Base-by-base conservation (phyloP, 768 basidiomycete species). In the Hysterangium stoloniferum region DNA sequence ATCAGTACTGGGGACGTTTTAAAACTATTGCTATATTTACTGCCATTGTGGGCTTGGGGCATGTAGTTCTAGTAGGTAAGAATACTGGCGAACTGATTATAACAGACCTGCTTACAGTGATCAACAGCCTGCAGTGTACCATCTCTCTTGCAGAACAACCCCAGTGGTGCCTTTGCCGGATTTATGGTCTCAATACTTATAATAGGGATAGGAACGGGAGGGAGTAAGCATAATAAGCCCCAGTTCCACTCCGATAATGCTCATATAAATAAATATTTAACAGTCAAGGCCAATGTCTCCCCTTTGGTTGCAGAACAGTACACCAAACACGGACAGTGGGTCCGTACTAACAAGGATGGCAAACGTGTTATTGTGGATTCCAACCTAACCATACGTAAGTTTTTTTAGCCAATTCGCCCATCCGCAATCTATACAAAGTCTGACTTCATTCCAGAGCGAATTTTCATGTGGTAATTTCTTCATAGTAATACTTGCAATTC, bases 231-330 rank as follows among this genome's bases (percentile, higher is more conserved):
- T 15, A 28, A 5, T 2, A 19, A 2, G 40, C 20, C 24, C 11
- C 20, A 22, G 6, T 11, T 3, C 19, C 34, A 20, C 24, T 27
- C 20, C 35, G 11, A 40, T 2, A 45, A 45, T 20, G n/a, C 25
- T 12, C 4, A 12, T 9, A 8, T 13, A 15, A 4, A 17, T 15
- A 12, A 25, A 15, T 40, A 9, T 24, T 12, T 41, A 6, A 4
- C 22, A 50, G 48, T 50, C 37, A 50, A 50, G 32, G 48, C 48
- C 17, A 50, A 50, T 38, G 48, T 50, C 20, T 50, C 48, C 17
- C 36, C 48, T 38, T 37, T 50, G 19, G 48, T 50, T 4, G 48
- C 48, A 15, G 48, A 50, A 40, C 48, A 50, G 32, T 50, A 50
- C 38, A 20, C 35, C 35, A 50, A 40, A 41, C 37, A 25, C n/a